Evolutionary conservation across 768 basidiomycete genomes (phyloP), one percentile per base, ranked within the genome.

Genomic region (Obba rivulosa): DNA sequence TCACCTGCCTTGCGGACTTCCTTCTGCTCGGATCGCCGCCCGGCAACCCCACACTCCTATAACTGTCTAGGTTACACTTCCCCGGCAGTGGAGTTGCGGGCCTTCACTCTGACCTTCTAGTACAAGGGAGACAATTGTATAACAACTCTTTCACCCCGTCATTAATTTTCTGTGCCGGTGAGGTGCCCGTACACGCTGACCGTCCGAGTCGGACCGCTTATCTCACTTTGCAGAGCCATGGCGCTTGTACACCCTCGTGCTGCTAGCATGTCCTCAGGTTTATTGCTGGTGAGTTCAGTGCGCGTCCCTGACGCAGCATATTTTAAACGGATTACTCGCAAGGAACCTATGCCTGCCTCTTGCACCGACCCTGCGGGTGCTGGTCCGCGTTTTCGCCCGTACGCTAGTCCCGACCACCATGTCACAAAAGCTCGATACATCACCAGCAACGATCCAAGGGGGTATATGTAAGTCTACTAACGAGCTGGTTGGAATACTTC

Each of bases 351-450:
- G 41, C 49, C 69, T 21, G 57, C 69, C 16, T 25, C 67, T 11
- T 50, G 58, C 23, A 40, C 64, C n/a, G 54, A 54, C 25, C 61
- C 36, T 23, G n/a, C 58, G 25, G 50, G 39, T 37, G 46, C 45
- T n/a, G 53, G 48, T 20, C 66, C 71, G 18, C 73, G 72, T 45
- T 78, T 75, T 62, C 77, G 83, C 46, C 87, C 87, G 21, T 90
- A 80, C 58, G 80, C 85, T 13, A 87, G 83, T 60, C 70, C 84
- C 2, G 78, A 78, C 56, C 87, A 91, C 66, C 83, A 87, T 63
- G 88, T 91, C 50, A 85, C 82, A 3, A 90, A 88, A 65, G 86
- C 85, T 50, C 78, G 90, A 21, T 92, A 92, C 66, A 92, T 92
- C 62, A 92, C 89, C 23, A 86, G 84, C 68, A 92, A 90, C 59